Conservation (phyloP, 148 eudicot species). For the Fallopia convolvulus region DNA sequence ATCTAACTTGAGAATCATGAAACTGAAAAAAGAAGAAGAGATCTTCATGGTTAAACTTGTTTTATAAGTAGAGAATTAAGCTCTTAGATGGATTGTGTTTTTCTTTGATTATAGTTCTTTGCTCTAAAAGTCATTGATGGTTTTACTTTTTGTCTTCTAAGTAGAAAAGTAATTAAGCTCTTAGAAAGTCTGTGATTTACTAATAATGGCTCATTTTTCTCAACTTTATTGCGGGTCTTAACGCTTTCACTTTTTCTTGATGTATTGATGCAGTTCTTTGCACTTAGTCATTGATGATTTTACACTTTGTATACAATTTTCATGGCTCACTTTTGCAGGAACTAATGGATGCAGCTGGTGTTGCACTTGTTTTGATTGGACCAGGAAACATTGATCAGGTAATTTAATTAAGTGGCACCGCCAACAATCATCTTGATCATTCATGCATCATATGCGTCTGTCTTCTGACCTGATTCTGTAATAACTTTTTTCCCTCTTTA, state of each 20-base stretch:
- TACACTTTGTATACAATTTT: not conserved
- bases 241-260: not conserved
- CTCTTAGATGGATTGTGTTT: too few species aligned
- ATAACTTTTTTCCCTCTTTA: constrained; percentile 15
- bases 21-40: too few species aligned
- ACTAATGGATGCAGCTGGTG: constrained; percentile 84
- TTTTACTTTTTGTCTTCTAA: not conserved
- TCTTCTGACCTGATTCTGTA: not conserved
- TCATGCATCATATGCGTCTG: not conserved
- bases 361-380: constrained; percentile 81
- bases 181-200: not conserved
- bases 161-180: not conserved
- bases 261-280: not conserved
- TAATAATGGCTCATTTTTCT: not conserved
- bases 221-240: not conserved
- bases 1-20: too few species aligned
- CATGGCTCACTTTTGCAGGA: constrained; percentile 35
- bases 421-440: not conserved
- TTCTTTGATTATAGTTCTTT: too few species aligned
- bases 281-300: not conserved
- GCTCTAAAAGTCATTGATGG: too few species aligned
- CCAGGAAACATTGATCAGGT: constrained; percentile 97
- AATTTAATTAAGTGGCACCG: not conserved
- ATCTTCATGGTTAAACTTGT: too few species aligned
- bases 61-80: too few species aligned